Conservation (phyloP, 495 filamentous ascomycete genomes). For the Trichoderma virens region DNA sequence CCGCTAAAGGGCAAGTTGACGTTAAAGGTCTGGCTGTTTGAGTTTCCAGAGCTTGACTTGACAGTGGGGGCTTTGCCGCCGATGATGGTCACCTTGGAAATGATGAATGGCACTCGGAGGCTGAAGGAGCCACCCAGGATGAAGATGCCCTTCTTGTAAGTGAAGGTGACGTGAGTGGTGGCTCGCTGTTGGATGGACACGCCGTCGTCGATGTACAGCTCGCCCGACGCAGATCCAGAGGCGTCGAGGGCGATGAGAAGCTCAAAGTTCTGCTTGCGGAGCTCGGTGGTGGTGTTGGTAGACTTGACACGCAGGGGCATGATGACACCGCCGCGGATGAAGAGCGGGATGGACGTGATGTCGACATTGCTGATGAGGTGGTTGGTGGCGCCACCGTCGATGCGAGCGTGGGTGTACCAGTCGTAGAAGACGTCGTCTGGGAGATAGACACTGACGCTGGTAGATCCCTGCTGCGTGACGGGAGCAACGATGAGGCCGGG, state of each 20-base stretch:
- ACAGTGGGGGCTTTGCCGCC: conserved; percentile 18
- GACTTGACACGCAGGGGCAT: conserved; percentile 54
- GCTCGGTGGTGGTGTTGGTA: conserved; percentile 61
- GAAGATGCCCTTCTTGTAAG: conserved; percentile 43
- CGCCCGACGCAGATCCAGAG: conserved; percentile 31
- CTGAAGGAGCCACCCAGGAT: conserved; percentile 47
- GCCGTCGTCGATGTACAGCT: conserved; percentile 56
- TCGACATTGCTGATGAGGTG: conserved; percentile 46
- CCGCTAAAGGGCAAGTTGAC: conserved; percentile 11
- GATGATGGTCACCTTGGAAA: conserved; percentile 52
- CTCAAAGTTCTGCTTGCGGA: conserved; percentile 61
- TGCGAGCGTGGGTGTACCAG: conserved; percentile 52
- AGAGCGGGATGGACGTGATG: conserved; percentile 63
- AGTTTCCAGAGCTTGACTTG: conserved; percentile 2
- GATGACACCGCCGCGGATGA: conserved; percentile 62
- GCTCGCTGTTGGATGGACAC: conserved; percentile 43
- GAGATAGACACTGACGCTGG: conserved; percentile 63
- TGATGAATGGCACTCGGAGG: conserved; percentile 36
- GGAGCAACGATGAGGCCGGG: conserved; percentile 64
- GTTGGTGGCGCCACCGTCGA: conserved; percentile 49
- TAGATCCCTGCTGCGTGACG: conserved; percentile 56
- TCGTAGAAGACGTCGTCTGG: conserved; percentile 73
- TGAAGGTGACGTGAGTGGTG: conserved; percentile 45
- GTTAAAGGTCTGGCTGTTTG: conserved; percentile 10
- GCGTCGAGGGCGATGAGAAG: conserved; percentile 57